Evolutionary conservation across 768 basidiomycete species (phyloP).

Genomic region (Aureoboletus auriporus): DNA sequence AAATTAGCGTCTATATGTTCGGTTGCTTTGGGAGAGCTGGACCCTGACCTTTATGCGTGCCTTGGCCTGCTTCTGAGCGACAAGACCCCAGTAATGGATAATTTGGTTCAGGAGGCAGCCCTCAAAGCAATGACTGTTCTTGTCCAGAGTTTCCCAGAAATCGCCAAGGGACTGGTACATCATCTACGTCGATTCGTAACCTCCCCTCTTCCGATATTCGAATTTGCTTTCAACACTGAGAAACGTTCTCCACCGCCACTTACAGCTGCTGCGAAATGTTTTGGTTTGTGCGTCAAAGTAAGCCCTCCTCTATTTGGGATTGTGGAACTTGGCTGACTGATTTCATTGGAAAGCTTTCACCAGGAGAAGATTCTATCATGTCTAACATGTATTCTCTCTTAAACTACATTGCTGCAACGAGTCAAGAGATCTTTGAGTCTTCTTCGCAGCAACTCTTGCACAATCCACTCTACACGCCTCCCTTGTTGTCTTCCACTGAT

Average conservation of each 20-base stretch:
- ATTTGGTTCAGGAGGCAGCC: conserved; percentile 85
- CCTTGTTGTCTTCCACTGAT: conserved; percentile 36
- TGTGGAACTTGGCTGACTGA: not conserved
- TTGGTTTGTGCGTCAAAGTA: conserved; percentile 87
- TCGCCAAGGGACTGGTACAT: conserved; percentile 66
- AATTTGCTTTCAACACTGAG: conserved; percentile 75
- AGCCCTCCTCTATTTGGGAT: not conserved
- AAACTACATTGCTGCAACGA: conserved; percentile 84
- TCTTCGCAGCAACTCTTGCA: conserved; percentile 41
- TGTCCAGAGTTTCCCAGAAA: conserved; percentile 82
- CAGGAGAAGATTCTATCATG: conserved; percentile 85
- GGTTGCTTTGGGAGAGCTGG: conserved; percentile 63
- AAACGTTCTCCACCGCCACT: conserved; percentile 74
- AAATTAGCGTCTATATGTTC: conserved; percentile 85
- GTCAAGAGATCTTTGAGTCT: conserved; percentile 66
- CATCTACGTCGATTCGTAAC: conserved; percentile 87
- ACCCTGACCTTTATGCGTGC: conserved; percentile 62
- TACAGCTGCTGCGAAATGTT: conserved; percentile 82
- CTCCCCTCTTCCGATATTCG: conserved; percentile 83
- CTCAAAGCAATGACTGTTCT: conserved; percentile 81
- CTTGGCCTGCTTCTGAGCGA: conserved; percentile 76
- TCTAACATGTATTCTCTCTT: conserved; percentile 96
- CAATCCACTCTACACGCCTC: conserved; percentile 37
- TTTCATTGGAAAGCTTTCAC: conserved; percentile 53
- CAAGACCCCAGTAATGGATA: conserved; percentile 76